Conservation (phyloP, 768 basidiomycete species). For the Agrocybe pediades region DNA sequence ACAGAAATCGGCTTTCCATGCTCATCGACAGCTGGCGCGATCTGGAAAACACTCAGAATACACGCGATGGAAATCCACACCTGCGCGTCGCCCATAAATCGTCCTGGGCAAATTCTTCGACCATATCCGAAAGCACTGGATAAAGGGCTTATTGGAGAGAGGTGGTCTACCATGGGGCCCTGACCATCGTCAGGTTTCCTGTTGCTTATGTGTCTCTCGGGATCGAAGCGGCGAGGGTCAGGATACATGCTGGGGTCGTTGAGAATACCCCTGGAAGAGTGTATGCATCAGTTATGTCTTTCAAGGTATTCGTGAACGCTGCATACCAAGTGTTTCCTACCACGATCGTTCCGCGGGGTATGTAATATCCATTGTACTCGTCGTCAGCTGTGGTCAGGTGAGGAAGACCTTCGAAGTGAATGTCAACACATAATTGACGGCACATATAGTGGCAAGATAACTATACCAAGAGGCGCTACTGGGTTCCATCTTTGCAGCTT, state of each 20-base stretch:
- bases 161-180: too few relatives aligned
- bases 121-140: slow-evolving; percentile 41
- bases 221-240: slow-evolving; percentile 47
- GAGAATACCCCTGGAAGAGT: slow-evolving; percentile 42
- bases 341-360: slow-evolving; percentile 25
- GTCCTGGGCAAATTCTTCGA: slow-evolving; percentile 46
- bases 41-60: slow-evolving; percentile 40
- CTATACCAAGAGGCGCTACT: slow-evolving; percentile 8
- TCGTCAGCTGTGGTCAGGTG: slow-evolving; percentile 20
- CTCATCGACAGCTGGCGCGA: slow-evolving; percentile 36
- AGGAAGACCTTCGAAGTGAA: slow-evolving; percentile 1
- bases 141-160: slow-evolving; percentile 33
- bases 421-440: too few relatives aligned
- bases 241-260: slow-evolving; percentile 46
- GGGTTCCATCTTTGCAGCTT: slow-evolving; percentile 25
- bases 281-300: neutral
- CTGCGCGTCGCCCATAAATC: slow-evolving; percentile 42
- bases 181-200: slow-evolving; percentile 15
- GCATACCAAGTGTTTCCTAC: slow-evolving; percentile 31
- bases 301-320: slow-evolving; percentile 30
- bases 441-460: neutral
- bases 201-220: slow-evolving; percentile 42
- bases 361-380: slow-evolving; percentile 24
- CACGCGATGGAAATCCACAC: slow-evolving; percentile 46
- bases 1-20: slow-evolving; percentile 28